Evolutionary conservation across 2,329 filamentous ascomycete species (phyloP).

Genomic region (Epichloe baconii): DNA sequence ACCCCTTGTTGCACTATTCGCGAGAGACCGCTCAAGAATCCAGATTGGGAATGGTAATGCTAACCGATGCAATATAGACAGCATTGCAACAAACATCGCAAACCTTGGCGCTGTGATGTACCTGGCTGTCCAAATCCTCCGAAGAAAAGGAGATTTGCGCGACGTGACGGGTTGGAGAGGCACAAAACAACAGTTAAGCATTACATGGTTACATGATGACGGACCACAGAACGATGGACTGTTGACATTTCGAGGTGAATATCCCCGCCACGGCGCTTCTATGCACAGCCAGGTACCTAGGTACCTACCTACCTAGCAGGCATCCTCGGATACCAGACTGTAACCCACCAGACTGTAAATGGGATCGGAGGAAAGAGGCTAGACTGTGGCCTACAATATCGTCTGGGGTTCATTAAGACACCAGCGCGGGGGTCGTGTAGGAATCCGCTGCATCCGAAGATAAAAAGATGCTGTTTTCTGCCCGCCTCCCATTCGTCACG

Average conservation of each 20-base stretch:
- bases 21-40: not conserved
- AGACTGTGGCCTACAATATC: too few relatives aligned
- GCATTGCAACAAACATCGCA: slow-evolving; percentile 30
- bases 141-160: slow-evolving; percentile 28
- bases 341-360: too few relatives aligned
- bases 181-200: slow-evolving; percentile 28
- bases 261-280: too few relatives aligned
- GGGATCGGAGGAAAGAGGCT: too few relatives aligned
- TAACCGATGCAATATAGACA: slow-evolving; percentile 17
- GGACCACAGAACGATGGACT: not conserved
- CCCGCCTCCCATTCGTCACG: too few relatives aligned
- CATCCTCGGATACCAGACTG: too few relatives aligned
- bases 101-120: slow-evolving; percentile 27
- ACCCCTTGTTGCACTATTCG: not conserved
- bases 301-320: too few relatives aligned
- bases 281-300: too few relatives aligned
- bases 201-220: slow-evolving; percentile 15
- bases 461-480: too few relatives aligned
- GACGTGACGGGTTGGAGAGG: slow-evolving; percentile 28
- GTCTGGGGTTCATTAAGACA: too few relatives aligned
- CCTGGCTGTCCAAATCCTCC: slow-evolving; percentile 27
- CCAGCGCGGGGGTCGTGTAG: too few relatives aligned
- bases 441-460: too few relatives aligned
- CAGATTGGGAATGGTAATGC: not conserved
- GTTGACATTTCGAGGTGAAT: not conserved